phyloP scores from a whole-genome alignment of 768 basidiomycete species.

The Suillus plorans region DNA sequence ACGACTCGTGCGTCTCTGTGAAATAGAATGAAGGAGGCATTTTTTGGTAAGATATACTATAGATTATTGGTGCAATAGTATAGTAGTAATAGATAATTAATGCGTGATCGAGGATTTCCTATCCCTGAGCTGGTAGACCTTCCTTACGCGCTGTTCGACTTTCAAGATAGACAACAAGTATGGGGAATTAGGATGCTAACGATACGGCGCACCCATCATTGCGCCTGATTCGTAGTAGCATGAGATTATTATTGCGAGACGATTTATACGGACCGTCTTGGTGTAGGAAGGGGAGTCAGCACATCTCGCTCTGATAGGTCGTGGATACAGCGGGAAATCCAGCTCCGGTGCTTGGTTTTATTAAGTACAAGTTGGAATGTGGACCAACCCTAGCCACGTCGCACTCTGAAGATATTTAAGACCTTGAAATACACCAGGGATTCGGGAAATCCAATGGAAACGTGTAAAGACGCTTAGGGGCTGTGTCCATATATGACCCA shows the following conservation, averaged over 20 bases:
- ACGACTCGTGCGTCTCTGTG: not conserved
- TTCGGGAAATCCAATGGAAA: constrained; percentile 25
- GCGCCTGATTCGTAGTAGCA: constrained; percentile 26
- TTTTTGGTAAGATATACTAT: not conserved
- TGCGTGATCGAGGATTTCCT: not conserved
- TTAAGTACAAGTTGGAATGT: constrained; percentile 30
- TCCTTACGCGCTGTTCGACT: too few relatives aligned
- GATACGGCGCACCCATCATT: constrained; percentile 23
- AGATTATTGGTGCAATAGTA: not conserved
- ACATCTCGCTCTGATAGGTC: constrained; percentile 27
- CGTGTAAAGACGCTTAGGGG: constrained; percentile 13
- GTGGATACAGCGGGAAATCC: constrained; percentile 17
- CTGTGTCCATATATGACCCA: not conserved
- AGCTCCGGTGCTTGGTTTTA: constrained; percentile 18
- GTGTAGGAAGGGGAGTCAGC: constrained; percentile 21
- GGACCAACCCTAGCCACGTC: constrained; percentile 31
- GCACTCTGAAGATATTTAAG: constrained; percentile 28
- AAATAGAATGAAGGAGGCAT: not conserved
- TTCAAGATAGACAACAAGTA: not conserved
- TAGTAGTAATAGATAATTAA: not conserved
- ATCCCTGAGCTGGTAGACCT: too few relatives aligned
- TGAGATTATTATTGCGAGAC: constrained; percentile 27
- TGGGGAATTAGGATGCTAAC: not conserved
- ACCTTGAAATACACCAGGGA: constrained; percentile 29
- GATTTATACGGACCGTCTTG: constrained; percentile 32